These are phyloP conservation scores for Cyberlindnera veronae DNA, from an alignment of 805 yeast genomes.

Conservation along the genomic window DNA sequence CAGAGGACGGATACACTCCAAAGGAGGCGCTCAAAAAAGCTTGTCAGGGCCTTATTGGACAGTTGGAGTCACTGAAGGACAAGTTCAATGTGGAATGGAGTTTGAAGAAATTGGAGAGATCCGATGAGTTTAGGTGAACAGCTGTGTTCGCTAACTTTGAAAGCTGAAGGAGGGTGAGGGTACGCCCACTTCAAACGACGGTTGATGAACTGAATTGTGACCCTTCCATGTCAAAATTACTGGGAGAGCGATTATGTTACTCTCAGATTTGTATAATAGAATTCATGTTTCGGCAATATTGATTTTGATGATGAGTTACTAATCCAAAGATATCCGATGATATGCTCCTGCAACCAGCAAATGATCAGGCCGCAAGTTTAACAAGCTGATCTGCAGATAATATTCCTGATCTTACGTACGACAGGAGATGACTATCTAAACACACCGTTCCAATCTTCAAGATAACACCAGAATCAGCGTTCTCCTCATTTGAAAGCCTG, in stretches of 20 bases:
- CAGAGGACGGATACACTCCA: constrained; percentile 93
- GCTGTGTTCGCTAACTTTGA: too few relatives aligned
- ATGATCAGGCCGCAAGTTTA: too few relatives aligned
- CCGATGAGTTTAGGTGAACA: too few relatives aligned
- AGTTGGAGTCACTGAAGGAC: constrained; percentile 67
- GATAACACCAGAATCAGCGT: too few relatives aligned
- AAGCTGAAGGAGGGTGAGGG: not conserved
- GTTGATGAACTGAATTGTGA: not conserved
- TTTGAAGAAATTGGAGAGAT: constrained; percentile 37
- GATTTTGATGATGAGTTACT: not conserved
- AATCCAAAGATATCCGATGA: too few relatives aligned
- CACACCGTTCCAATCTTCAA: too few relatives aligned
- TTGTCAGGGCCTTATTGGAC: constrained; percentile 76
- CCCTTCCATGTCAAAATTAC: not conserved
- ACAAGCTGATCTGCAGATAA: too few relatives aligned
- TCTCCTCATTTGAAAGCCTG: too few relatives aligned
- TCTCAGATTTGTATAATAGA: not conserved
- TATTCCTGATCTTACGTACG: too few relatives aligned
- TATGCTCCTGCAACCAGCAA: too few relatives aligned
- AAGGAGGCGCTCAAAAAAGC: constrained; percentile 88
- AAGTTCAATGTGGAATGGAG: constrained; percentile 93
- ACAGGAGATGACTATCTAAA: too few relatives aligned
- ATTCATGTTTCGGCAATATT: not conserved
- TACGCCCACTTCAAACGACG: not conserved
- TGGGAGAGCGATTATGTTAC: not conserved